Conservation (phyloP, 768 basidiomycete species). For the Kwoniella sp. region DNA sequence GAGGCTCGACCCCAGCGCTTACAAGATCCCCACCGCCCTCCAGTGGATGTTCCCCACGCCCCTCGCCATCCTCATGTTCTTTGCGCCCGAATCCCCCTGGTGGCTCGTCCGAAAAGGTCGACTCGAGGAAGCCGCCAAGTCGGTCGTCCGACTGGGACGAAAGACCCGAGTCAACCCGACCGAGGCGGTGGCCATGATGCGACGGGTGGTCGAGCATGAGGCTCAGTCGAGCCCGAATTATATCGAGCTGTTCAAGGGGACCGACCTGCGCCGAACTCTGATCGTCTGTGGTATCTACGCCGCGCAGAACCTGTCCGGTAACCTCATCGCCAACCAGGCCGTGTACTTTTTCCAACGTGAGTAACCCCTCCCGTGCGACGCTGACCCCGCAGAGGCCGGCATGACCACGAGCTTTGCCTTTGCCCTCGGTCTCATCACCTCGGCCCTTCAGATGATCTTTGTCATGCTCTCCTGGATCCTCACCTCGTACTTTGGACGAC, state of each 20-base stretch:
- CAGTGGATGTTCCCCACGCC: conserved; percentile 47
- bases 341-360: conserved; percentile 40
- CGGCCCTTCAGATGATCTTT: conserved; percentile 30
- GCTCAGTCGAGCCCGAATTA: conserved; percentile 18
- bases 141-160: conserved; percentile 29
- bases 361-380: neutral
- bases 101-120: conserved; percentile 44
- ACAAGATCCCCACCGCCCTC: conserved; percentile 35
- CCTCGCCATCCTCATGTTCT: conserved; percentile 33
- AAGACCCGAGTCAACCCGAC: conserved; percentile 14
- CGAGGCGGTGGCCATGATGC: conserved; percentile 46
- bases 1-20: neutral
- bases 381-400: conserved; percentile 30
- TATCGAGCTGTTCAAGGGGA: conserved; percentile 39
- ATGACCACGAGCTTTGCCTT: conserved; percentile 29
- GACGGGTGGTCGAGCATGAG: conserved; percentile 34
- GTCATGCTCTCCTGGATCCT: conserved; percentile 35
- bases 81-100: conserved; percentile 48
- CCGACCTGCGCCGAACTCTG: conserved; percentile 33
- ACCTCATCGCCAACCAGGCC: conserved; percentile 32
- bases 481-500: conserved; percentile 41
- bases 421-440: conserved; percentile 42
- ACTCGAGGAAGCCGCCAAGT: conserved; percentile 27
- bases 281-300: conserved; percentile 42
- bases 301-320: conserved; percentile 42